Percentiles rank a stretch among this genome's conserved stretches.
phyloP scores from a whole-genome alignment of 768 basidiomycete species.

The Obba rivulosa region DNA sequence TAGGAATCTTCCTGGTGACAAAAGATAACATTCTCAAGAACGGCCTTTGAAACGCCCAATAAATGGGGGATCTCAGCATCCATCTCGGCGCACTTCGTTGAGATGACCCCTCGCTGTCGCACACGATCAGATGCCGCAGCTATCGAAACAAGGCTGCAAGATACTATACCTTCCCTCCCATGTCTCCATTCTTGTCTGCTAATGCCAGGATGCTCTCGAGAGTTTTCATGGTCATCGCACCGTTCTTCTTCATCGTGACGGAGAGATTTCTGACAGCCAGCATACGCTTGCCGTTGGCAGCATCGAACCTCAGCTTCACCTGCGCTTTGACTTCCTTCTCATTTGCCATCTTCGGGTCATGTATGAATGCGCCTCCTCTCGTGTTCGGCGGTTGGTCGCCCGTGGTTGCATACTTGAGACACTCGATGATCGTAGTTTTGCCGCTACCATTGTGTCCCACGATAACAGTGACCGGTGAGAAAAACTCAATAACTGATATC shows the following conservation, averaged over 20 bases:
- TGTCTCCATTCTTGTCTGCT: slow-evolving; percentile 60
- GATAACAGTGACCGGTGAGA: slow-evolving; percentile 95
- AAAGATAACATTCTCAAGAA: slow-evolving; percentile 98
- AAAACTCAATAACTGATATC: slow-evolving; percentile 92
- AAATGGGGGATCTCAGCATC: slow-evolving; percentile 90
- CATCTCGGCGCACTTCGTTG: slow-evolving; percentile 97
- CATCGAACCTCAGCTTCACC: slow-evolving; percentile 89
- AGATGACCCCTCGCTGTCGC: slow-evolving; percentile 75
- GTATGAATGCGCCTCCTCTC: slow-evolving; percentile 96
- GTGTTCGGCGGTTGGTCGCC: slow-evolving; percentile 97
- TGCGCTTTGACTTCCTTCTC: slow-evolving; percentile 99
- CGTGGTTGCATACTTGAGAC: slow-evolving; percentile 97
- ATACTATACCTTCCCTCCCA: slow-evolving; percentile 71
- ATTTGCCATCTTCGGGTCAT: slow-evolving; percentile 99
- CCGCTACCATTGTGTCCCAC: slow-evolving; percentile 98
- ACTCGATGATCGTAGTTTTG: slow-evolving; percentile 99
- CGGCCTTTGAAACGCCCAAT: slow-evolving; percentile 95
- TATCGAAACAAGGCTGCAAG: not conserved
- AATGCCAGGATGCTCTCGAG: slow-evolving; percentile 84
- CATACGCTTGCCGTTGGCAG: slow-evolving; percentile 89
- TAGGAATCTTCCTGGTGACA: slow-evolving; percentile 99
- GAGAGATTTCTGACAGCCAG: slow-evolving; percentile 85
- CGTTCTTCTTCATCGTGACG: slow-evolving; percentile 88
- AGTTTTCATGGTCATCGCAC: slow-evolving; percentile 93
- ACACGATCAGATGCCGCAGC: not conserved